A percentile compares a stretch with the other conserved stretches of the same genome.
phyloP scores from a whole-genome alignment of 2,329 filamentous ascomycete genomes.

The Teratosphaeria gauchensis region DNA sequence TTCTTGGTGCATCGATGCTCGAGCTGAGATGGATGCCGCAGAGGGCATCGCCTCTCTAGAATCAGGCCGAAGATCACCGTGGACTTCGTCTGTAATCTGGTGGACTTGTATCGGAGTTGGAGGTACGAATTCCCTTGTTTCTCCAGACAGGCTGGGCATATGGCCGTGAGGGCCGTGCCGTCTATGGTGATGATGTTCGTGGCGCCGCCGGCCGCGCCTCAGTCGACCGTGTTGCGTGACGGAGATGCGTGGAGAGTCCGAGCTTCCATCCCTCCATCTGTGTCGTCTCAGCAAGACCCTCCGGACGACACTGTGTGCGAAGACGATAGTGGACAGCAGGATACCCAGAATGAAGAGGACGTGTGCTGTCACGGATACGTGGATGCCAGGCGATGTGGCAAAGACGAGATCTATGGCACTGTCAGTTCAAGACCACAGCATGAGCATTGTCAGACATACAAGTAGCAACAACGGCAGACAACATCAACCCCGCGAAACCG shows the following conservation, averaged over 20 bases:
- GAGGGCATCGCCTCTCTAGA: conserved; percentile 12
- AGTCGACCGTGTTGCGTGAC: conserved; percentile 2
- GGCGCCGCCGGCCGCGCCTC: conserved; percentile 4
- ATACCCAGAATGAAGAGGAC: conserved; percentile 72
- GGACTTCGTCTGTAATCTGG: conserved; percentile 49
- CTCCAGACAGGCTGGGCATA: conserved; percentile 8
- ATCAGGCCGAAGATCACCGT: conserved; percentile 9
- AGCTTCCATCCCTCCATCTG: background rate
- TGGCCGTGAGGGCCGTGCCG: conserved; percentile 24
- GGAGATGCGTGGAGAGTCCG: background rate
- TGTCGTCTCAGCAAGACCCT: conserved; percentile 50
- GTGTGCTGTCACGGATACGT: conserved; percentile 61
- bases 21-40: conserved; percentile 2
- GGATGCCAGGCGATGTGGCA: conserved; percentile 50
- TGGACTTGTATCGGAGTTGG: conserved; percentile 66
- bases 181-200: conserved; percentile 1
- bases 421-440: background rate
- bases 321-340: conserved; percentile 63
- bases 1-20: conserved; percentile 18
- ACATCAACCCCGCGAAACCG: conserved; percentile 16
- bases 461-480: conserved; percentile 22
- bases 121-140: conserved; percentile 50
- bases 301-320: conserved; percentile 68
- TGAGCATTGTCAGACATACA: conserved; percentile 15
- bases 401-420: conserved; percentile 57